Evolutionary conservation across 2,329 filamentous ascomycete genomes (phyloP).

Genomic region (Colletotrichum tanaceti): DNA sequence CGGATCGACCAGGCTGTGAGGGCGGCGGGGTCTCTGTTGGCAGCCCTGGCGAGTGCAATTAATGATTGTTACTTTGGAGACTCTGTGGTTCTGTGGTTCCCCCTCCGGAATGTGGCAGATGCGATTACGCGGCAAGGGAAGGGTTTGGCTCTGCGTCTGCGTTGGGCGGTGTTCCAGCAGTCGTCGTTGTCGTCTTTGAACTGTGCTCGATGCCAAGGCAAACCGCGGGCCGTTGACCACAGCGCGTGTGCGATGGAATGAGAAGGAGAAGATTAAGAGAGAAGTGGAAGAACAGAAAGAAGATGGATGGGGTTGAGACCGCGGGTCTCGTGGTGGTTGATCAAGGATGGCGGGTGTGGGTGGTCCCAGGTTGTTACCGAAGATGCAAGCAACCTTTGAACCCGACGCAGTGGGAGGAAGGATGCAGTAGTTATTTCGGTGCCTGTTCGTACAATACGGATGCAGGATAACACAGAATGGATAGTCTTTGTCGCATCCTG

Average conservation of each 20-base stretch:
- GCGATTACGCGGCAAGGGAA: constrained; percentile 28
- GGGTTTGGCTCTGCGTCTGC: background rate
- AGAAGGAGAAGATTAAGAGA: background rate
- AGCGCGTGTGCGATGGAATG: no score
- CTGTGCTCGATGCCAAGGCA: background rate
- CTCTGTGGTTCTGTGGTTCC: no score
- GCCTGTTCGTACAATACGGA: constrained; percentile 4
- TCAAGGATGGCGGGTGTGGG: constrained; percentile 15
- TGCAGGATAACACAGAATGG: constrained; percentile 14
- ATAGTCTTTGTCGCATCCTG: constrained; percentile 27
- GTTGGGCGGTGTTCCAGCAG: background rate
- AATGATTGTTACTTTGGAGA: background rate
- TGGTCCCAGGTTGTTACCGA: constrained; percentile 2
- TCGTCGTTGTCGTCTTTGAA: background rate
- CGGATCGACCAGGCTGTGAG: constrained; percentile 25
- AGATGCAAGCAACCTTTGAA: constrained; percentile 2
- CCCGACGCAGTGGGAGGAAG: constrained; percentile 21
- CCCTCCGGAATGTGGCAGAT: background rate
- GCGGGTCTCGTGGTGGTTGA: constrained; percentile 21
- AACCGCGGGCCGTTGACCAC: no score
- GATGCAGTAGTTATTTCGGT: constrained; percentile 35
- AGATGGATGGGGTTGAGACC: constrained; percentile 14
- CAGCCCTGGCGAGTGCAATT: constrained; percentile 7
- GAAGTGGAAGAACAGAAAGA: constrained; percentile 7
- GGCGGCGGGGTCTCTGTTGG: constrained; percentile 20